Evolutionary conservation across 176 grass and related monocot genomes (phyloP), one percentile per base, ranked within the genome.

Genomic region (Puccinellia tenuiflora): DNA sequence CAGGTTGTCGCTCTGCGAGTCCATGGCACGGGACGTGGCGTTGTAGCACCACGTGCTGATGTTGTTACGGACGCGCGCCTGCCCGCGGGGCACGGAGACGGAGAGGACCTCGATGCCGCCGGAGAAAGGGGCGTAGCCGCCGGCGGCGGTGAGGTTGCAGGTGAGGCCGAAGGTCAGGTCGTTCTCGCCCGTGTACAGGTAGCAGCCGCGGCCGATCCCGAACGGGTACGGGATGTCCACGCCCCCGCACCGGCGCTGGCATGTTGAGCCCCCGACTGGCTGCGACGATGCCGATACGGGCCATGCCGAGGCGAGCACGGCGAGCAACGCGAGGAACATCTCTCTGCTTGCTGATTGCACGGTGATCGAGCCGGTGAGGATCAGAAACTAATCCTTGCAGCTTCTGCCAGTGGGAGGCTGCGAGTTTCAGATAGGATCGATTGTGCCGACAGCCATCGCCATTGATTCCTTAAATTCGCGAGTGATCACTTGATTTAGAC

Each of bases 151-250:
- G 56, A 56, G 89, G 9, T 75, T 78, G 40, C 79, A 65, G 51
- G 38, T 86, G 54, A 72, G 84, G 21, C 72, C 61, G 73, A 91
- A 91, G 43, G 83, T 85, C 12, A 55, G 38, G 82, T 84, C 83
- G 61, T 54, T 65, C 20, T 69, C 62, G 37, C 75, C 83, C 24
- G 83, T 90, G 29, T 74, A 47, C 11, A 70, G 68, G 73, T 42
- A 92, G 68, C 92, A 94, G 34, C 62, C 68, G 3, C 9, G 46
- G 59, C 85, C 90, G 37, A 94, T 85, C 40, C 92, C 89, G 75
- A 94, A 92, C 24, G 89, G 92, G 52, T 85, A 91, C 17, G 81
- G 73, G 53, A 94, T 87, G 16, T 79, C 20, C 22, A 94, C 62
- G 31, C 7, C n/a, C 59, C 89, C 89, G 14, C 89, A 91, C 26